phyloP scores from a whole-genome alignment of 352 stramenopile genomes.

The Globisporangium orthogonon region DNA sequence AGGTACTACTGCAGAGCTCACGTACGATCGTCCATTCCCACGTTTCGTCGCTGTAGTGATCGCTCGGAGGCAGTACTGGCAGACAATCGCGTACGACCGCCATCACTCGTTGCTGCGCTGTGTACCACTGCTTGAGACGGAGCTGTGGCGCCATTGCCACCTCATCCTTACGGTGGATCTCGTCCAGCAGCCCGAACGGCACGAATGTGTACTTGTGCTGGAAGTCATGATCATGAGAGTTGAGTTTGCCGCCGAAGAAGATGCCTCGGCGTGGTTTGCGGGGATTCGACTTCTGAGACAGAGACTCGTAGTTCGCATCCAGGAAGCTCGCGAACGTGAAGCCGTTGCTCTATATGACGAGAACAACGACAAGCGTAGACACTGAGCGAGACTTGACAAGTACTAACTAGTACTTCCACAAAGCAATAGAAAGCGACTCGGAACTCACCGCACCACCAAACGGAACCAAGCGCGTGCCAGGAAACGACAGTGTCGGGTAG shows the following conservation, averaged over 20 bases:
- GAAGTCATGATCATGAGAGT: slow-evolving; percentile 55
- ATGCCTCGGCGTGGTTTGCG: slow-evolving; percentile 26
- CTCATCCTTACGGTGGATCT: slow-evolving; percentile 27
- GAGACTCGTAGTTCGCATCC: slow-evolving; percentile 26
- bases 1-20: not conserved
- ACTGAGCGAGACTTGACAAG: not conserved
- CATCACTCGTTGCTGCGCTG: slow-evolving; percentile 25
- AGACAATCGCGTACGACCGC: slow-evolving; percentile 32
- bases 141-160: slow-evolving; percentile 4
- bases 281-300: not conserved
- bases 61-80: slow-evolving; percentile 33
- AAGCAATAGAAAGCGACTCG: not conserved
- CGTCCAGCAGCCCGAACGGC: slow-evolving; percentile 48
- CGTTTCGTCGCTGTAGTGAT: slow-evolving; percentile 83
- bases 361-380: not conserved
- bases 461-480: slow-evolving; percentile 34
- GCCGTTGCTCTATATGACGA: slow-evolving; percentile 23
- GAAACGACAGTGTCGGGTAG: slow-evolving; percentile 68
- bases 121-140: slow-evolving; percentile 39
- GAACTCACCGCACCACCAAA: slow-evolving; percentile 25
- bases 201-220: slow-evolving; percentile 37
- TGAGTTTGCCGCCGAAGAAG: slow-evolving; percentile 83
- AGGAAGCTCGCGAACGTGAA: slow-evolving; percentile 44
- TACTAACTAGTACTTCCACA: too few relatives aligned
- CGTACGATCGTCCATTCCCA: slow-evolving; percentile 92